Evolutionary conservation across 2,329 filamentous ascomycete species (phyloP), one percentile per base, ranked within the genome.

Genomic region (Aaosphaeria arxii): DNA sequence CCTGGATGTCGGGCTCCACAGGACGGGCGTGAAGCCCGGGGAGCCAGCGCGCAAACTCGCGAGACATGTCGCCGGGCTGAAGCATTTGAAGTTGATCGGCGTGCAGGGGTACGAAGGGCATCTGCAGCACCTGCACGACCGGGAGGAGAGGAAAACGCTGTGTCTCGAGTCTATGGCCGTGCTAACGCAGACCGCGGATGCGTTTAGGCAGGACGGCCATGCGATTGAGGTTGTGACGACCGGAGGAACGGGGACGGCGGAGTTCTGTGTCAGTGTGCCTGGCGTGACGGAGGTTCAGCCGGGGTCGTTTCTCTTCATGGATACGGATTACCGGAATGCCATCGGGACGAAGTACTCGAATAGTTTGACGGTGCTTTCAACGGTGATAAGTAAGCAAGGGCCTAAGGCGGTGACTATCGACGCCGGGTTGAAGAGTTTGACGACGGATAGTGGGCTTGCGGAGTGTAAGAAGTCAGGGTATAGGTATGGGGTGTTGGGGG

Each of bases 271-370:
- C 1, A 71, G 64, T 0, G 76, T 78, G 0, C 71, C 73, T 0
- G 78, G 77, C 0, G 70, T 81, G 0, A 81, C 77, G 1, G 78
- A 81, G 54, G 64, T 81, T 1, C 78, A 81, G 55, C 78, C 78
- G 0, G 78, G 78, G 0, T 78, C 75, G 0, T 81, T 81, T 49
- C 72, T 81, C 47, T 81, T 81, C 57, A 81, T 81, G 78, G 78
- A 81, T 48, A 78, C 77, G 2, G 78, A 81, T 55, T 81, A 81
- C 53, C 72, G 77, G 3, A 76, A 77, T 44, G 78, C 78, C 0
- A 69, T 81, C 0, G 78, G 78, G 1, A 63, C 67, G 0, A 72
- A 73, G 46, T 81, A 77, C 56, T 66, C 69, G 0, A 75, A 80
- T 52, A 79, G 75, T 42, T 51, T 80, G 29, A 76, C 75, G 0